Base-by-base conservation (phyloP, 179 eudicot genomes). In the Dionaea muscipula region DNA sequence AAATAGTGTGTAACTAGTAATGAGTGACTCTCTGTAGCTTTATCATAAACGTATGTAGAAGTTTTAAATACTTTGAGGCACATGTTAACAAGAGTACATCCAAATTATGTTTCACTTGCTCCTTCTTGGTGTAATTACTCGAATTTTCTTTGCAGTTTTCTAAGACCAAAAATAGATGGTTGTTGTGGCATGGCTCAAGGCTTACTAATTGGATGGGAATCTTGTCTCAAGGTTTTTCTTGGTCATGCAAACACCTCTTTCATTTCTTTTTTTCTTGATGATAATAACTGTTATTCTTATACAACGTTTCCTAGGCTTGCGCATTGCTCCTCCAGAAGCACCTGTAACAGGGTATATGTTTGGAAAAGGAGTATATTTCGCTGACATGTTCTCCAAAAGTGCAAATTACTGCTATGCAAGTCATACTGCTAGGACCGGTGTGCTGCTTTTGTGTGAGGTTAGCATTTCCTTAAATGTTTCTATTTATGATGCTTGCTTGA, bases 331-430 rank as follows among this genome's bases (percentile, higher is more conserved):
- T 28, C 99, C 96, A 24, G 96, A 93, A 76, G 99, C 96, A 47
- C 98, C 98, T 56, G 77, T 57, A 24, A 91, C 94, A n/a, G 98
- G 98, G 26, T 88, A 91, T 67, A 87, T 87, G 98, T 91, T 91
- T 68, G 98, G 98, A 28, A 91, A 91, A 75, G 98, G 98, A 54
- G 96, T 91, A 61, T 91, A 91, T 77, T 91, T 91, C 70, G 98
- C 99, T 41, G 99, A 93, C 67, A 93, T 93, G 99, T 93, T 93
- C 65, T 93, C 99, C 52, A 88, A 88, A 68, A 93, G 99, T 75
- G 99, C 99, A 62, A 93, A 88, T 56, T 93, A 88, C 66, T 93
- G 96, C 70, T 88, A 56, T 64, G 77, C 99, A 51, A 64, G 64
- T 64, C 57, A 63, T 20, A 51, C 66, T 57, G 43, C 86, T 57